Base-by-base conservation (phyloP, 768 basidiomycete species). In the Calocybe cyanea region DNA sequence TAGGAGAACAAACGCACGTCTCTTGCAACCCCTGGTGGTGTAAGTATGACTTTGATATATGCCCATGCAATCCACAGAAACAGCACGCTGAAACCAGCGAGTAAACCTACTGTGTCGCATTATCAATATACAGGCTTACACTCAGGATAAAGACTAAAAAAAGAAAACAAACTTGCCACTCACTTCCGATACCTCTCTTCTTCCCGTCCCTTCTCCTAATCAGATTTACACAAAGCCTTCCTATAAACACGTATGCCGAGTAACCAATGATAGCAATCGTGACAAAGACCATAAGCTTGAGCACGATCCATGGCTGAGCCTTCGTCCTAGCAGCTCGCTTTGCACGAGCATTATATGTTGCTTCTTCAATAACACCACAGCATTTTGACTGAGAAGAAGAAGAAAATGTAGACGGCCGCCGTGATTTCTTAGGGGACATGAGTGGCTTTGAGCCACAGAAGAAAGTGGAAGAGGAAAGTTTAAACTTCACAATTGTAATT, bases 51-150 rank as follows among this genome's bases (percentile, higher is more conserved):
- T 75, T 77, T 80, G 17, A 75, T 45, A 65, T 94, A 95, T 11
- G 83, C 76, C 91, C 91, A 92, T 0, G 83, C 35, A 72, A 81
- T 74, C 77, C 91, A 78, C n/a, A 83, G 51, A 37, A 77, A 78
- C 17, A 94, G 57, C 4, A 87, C 46, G 30, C 65, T 67, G 56
- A 83, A 92, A 0, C 83, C 73, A 1, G 76, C 71, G 41, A 93
- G 59, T 46, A 87, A 73, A 2, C 70, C 81, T 49, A 88, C 91
- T 93, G 39, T 38, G 24, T 28, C 34, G 31, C 17, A n/a, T 18
- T n/a, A n/a, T 35, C 7, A 14, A 7, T n/a, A n/a, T 18, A 35
- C 14, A 35, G 5, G 5, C 14, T n/a, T 7, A n/a, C 34, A 14
- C 6, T 6, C 34, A 6, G 5, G 7, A 35, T 7, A 35, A 28